Conservation (phyloP, 257 asterid genomes). For the Nemophila menziesii region DNA sequence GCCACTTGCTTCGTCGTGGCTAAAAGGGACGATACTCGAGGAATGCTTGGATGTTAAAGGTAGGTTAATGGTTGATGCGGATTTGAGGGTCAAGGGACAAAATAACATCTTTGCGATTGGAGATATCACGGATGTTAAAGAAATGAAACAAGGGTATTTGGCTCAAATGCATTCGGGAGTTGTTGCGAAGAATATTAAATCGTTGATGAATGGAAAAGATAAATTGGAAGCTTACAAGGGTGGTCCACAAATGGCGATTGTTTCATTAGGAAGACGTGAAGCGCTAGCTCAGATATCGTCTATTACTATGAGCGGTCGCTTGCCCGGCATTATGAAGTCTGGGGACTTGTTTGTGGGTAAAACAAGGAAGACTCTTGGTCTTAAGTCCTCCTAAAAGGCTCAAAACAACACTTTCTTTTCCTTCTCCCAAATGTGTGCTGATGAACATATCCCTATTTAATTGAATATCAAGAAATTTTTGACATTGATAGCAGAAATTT, state of each 20-base stretch:
- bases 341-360: conserved; percentile 3
- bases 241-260: conserved; percentile 5
- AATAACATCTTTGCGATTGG: not conserved
- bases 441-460: no score
- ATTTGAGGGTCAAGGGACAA: not conserved
- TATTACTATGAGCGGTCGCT: not conserved
- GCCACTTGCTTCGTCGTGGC: not conserved
- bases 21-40: not conserved
- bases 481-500: no score
- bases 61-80: not conserved
- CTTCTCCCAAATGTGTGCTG: no score
- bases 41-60: not conserved
- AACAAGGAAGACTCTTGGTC: not conserved
- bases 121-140: conserved; percentile 1
- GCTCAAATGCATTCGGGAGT: conserved; percentile 2
- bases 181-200: not conserved
- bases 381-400: not conserved
- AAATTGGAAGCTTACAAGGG: not conserved
- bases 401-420: no score
- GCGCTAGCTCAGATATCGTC: not conserved
- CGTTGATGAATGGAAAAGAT: not conserved
- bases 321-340: conserved; percentile 1
- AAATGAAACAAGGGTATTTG: no score
- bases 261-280: conserved; percentile 4
- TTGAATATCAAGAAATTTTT: no score